Evolutionary conservation across 192 early-diverging fungal genomes (phyloP), one percentile per base, ranked within the genome.

Genomic region (Radiomyces spectabilis): DNA sequence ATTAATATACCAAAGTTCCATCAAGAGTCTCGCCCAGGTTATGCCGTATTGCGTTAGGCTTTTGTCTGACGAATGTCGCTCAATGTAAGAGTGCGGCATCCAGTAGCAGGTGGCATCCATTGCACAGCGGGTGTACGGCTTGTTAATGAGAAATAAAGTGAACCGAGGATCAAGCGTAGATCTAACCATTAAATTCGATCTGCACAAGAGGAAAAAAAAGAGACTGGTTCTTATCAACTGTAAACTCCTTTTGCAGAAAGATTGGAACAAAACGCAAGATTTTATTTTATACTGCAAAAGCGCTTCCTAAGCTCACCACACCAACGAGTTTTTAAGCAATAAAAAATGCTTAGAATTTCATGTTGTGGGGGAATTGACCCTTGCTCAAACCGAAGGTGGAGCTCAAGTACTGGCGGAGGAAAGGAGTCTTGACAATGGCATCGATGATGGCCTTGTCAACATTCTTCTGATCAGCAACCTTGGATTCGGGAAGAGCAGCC

Each of bases 301-400:
- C 18, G 15, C 9, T n/a, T n/a, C n/a, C n/a, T n/a, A 43, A 15
- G 42, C 18, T 43, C 18, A 21, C 16, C 38, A 48, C 18, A 31
- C 30, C n/a, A 31, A 29, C 26, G 30, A 24, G 24, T 48, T 48
- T 39, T n/a, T 8, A 54, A 13, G 25, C 5, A 29, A 50, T 41
- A 34, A 55, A 24, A 18, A 25, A 53, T 41, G n/a, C n/a, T 92
- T 96, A 98, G 83, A 96, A 97, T 82, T 92, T 86, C 74, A 99
- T 73, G 59, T 76, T 66, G 83, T 99, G 97, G 58, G 95, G 93
- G 68, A 85, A 86, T 83, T 98, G 92, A 66, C 94, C 93, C 84
- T 94, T 96, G 80, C 83, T 72, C 51, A 99, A 85, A 34, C 89
- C 75, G 76, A 99, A 99, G 55, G 82, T 79, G 57, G 89, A 69